These are phyloP conservation scores for Populus davidiana DNA, from an alignment of 345 rosid genomes.

Conservation along the genomic window DNA sequence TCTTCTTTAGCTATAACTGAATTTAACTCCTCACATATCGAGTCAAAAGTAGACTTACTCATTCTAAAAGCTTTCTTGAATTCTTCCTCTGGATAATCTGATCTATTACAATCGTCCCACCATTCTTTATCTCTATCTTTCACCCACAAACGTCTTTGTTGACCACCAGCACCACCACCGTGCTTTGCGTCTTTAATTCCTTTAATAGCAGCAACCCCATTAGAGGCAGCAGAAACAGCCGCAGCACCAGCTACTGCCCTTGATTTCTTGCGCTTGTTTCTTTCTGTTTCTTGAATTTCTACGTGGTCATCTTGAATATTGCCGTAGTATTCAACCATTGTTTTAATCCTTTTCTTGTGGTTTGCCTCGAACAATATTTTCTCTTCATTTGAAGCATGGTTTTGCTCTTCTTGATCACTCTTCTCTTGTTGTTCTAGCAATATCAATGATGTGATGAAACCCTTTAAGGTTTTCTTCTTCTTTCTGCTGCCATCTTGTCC, in stretches of 20 bases:
- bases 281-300: slow-evolving; percentile 44
- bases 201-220: neutral
- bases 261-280: slow-evolving; percentile 47
- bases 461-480: slow-evolving; percentile 25
- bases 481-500: slow-evolving; percentile 8
- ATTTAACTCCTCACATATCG: slow-evolving; percentile 73
- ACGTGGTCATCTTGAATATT: slow-evolving; percentile 32
- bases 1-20: slow-evolving; percentile 85
- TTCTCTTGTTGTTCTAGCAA: slow-evolving; percentile 61
- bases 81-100: slow-evolving; percentile 74
- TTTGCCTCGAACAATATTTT: slow-evolving; percentile 44
- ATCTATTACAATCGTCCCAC: slow-evolving; percentile 89
- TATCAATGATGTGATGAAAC: slow-evolving; percentile 28
- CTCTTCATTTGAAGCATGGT: slow-evolving; percentile 36
- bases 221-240: slow-evolving; percentile 22
- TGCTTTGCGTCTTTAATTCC: slow-evolving; percentile 1
- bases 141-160: slow-evolving; percentile 82
- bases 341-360: slow-evolving; percentile 28
- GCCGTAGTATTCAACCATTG: slow-evolving; percentile 38
- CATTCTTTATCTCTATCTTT: slow-evolving; percentile 77
- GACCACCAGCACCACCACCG: slow-evolving; percentile 24
- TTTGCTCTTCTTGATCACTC: slow-evolving; percentile 38
- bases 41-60: slow-evolving; percentile 74
- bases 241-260: slow-evolving; percentile 41
- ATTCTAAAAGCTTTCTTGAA: slow-evolving; percentile 79